Evolutionary conservation across 225 moss, liverwort and hornwort species (phyloP), one percentile per base, ranked within the genome.

Genomic region (Rhytidiadelphus loreus): DNA sequence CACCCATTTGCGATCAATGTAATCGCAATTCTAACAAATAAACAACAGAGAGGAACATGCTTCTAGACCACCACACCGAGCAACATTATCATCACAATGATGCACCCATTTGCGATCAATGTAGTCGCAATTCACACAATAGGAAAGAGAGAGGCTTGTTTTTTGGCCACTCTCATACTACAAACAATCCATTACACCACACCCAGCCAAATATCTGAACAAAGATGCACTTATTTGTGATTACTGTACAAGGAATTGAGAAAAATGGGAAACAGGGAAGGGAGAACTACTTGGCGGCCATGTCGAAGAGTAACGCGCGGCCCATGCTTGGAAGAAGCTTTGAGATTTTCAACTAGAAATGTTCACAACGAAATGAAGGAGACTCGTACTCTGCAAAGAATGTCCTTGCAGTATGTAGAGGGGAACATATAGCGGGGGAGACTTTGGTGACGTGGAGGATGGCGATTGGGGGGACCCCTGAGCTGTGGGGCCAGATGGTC

Each of bases 271-370:
- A 55, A 41, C 43, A 75, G 83, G n/a, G 43, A 12, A 68, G 3
- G 48, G 52, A 30, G 12, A 7, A 17, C 52, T 69, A 89, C 88
- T 79, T 85, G 60, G 85, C 15, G 61, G 78, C 85, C 78, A 82
- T 25, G 21, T 86, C 86, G 59, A 92, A 85, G 77, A 92, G 92
- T 15, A 90, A 72, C 41, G 90, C 63, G 35, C 78, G 82, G 24
- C 55, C 64, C 92, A 88, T 86, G 53, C 39, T 77, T 86, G 55
- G 33, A 61, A 63, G 2, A 18, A 79, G 35, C 20, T 80, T 87
- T 2, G 8, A 79, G 44, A 20, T 80, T 87, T 28, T 1, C 35
- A 68, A 69, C 77, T 65, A n/a, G 43, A 65, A 68, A 78, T 17
- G 59, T 69, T 88, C 84, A 41, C 88, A 84, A 84, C 79, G 60